Conservation (phyloP, 1,139 yeast species). For the Taiozyma sp. region DNA sequence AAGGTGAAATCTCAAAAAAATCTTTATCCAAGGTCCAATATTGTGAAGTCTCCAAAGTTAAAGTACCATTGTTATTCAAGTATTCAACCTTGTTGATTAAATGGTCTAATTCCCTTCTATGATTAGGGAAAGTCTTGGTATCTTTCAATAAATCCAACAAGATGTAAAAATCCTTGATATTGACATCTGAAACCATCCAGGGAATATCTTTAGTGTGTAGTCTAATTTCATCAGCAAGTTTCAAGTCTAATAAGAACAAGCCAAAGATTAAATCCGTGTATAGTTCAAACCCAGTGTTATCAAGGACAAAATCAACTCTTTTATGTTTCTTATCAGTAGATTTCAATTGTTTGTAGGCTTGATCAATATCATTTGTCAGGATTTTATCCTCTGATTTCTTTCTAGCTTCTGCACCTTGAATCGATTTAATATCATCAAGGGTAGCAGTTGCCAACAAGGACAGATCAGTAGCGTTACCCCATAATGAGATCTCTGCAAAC, state of each 20-base stretch:
- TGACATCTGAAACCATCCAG: constrained; percentile 97
- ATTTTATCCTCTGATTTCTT: constrained; percentile 81
- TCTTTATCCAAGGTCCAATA: constrained; percentile 84
- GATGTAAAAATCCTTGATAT: constrained; percentile 70
- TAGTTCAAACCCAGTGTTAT: constrained; percentile 93
- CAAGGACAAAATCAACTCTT: constrained; percentile 82
- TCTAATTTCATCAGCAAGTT: constrained; percentile 56
- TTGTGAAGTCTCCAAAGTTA: constrained; percentile 56
- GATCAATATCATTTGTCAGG: constrained; percentile 66
- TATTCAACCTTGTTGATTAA: constrained; percentile 47
- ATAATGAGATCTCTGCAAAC: constrained; percentile 80
- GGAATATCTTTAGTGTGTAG: constrained; percentile 90
- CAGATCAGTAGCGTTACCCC: constrained; percentile 98
- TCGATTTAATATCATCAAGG: constrained; percentile 80
- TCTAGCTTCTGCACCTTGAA: constrained; percentile 88
- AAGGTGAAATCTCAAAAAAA: constrained; percentile 63
- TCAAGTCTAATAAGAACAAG: constrained; percentile 70
- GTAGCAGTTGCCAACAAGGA: constrained; percentile 83
- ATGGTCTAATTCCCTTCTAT: constrained; percentile 28
- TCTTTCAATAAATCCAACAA: constrained; percentile 57
- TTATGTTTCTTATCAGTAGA: constrained; percentile 27
- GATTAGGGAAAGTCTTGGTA: constrained; percentile 45
- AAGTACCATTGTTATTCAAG: constrained; percentile 45
- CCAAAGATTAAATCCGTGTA: constrained; percentile 82
- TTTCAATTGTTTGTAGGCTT: constrained; percentile 56